Percentiles rank a stretch among this genome's conserved stretches.
These are phyloP conservation scores for Aspergillus sp. DNA, from an alignment of 2,329 filamentous ascomycete species.

Conservation along the genomic window DNA sequence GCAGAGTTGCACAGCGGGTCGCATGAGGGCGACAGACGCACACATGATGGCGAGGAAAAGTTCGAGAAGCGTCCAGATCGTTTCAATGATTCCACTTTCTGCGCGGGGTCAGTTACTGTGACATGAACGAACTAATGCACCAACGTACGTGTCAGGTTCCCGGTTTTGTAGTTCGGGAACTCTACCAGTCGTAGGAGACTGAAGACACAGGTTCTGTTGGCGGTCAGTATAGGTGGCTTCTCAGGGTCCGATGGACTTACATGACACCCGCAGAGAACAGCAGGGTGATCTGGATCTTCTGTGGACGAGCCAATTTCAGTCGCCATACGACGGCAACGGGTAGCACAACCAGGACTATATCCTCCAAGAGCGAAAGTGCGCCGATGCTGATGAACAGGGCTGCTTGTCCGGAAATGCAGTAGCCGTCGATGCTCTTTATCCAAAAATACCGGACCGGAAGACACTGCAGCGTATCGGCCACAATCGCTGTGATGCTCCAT, in stretches of 20 bases:
- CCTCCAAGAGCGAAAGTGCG: constrained; percentile 12
- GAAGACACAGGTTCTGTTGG: constrained; percentile 5
- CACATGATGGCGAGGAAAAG: constrained; percentile 4
- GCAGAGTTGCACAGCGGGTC: not conserved
- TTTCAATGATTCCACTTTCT: constrained; percentile 2
- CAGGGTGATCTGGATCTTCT: constrained; percentile 7
- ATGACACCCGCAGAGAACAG: constrained; percentile 14
- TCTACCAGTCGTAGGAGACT: constrained; percentile 5
- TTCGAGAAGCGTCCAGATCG: constrained; percentile 1
- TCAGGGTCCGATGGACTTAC: not conserved
- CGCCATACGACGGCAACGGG: constrained; percentile 19
- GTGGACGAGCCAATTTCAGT: constrained; percentile 7
- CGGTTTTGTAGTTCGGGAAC: not conserved
- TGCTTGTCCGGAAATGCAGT: constrained; percentile 17
- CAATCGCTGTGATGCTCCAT: constrained; percentile 15
- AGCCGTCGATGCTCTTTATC: constrained; percentile 12
- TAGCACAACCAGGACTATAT: constrained; percentile 17
- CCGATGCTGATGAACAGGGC: constrained; percentile 15
- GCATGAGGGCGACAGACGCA: constrained; percentile 1
- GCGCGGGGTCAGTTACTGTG: not conserved
- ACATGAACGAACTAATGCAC: not conserved
- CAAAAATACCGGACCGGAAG: constrained; percentile 19
- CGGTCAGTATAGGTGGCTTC: not conserved
- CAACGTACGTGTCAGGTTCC: not conserved
- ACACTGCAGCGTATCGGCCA: constrained; percentile 21